These are phyloP conservation scores for Avena sativa DNA, from an alignment of 176 grass and related monocot species.

Conservation along the genomic window DNA sequence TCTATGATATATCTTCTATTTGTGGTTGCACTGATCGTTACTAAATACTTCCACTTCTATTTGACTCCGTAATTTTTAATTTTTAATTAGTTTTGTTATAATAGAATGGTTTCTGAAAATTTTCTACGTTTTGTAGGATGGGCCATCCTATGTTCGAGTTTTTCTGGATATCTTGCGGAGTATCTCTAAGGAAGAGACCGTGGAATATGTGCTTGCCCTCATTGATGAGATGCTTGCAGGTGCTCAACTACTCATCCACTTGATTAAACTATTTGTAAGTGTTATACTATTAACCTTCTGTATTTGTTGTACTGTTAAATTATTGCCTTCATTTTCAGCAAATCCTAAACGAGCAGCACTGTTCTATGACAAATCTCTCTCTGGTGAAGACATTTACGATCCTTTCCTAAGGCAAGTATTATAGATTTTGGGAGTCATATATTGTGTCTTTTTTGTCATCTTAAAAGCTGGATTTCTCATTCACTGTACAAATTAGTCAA, in stretches of 20 bases:
- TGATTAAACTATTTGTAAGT: constrained; percentile 4
- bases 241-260: constrained; percentile 41
- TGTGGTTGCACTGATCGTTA: constrained; percentile 7
- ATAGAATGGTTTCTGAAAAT: constrained; percentile 22
- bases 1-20: background rate
- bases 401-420: constrained; percentile 89
- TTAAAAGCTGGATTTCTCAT: constrained; percentile 8
- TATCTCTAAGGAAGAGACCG: constrained; percentile 92
- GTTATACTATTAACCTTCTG: constrained; percentile 23
- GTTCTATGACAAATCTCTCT: constrained; percentile 82
- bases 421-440: constrained; percentile 34
- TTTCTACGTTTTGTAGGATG: constrained; percentile 68
- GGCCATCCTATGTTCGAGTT: constrained; percentile 69
- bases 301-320: constrained; percentile 17
- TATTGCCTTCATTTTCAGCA: constrained; percentile 59
- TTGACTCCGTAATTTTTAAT: background rate
- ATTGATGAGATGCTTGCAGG: constrained; percentile 96
- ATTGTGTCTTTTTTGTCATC: constrained; percentile 14
- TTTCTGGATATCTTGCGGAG: constrained; percentile 82
- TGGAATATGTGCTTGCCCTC: constrained; percentile 94
- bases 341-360: constrained; percentile 76
- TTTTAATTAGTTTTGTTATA: constrained; percentile 1
- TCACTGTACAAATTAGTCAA: constrained; percentile 3
- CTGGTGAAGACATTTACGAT: constrained; percentile 86
- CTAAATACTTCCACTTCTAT: background rate